Evolutionary conservation across 1,284 basidiomycete genomes (phyloP).

Genomic region (Ustilago tritici): DNA sequence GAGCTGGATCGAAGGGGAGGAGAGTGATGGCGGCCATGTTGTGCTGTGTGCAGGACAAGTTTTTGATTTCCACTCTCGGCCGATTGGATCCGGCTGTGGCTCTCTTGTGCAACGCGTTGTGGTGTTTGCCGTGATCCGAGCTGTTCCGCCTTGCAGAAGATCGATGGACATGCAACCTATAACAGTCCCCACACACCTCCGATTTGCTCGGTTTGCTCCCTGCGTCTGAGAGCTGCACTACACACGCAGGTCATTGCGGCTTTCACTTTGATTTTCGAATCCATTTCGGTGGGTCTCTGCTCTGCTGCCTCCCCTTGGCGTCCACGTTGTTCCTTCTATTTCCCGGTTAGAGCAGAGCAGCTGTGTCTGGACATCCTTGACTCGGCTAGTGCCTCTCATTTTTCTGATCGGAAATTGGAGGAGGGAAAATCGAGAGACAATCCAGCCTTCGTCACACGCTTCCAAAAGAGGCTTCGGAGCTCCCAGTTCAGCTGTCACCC

Average conservation of each 20-base stretch:
- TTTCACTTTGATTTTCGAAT: neutral
- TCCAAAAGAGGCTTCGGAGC: constrained; percentile 8
- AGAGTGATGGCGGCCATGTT: neutral
- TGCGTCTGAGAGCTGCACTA: too few species aligned
- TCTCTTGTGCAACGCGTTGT: neutral
- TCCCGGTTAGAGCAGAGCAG: too few species aligned
- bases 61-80: neutral
- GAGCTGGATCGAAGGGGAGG: too few species aligned
- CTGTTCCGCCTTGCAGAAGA: too few species aligned
- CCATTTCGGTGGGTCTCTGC: neutral
- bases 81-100: constrained; percentile 10
- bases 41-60: neutral
- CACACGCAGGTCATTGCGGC: neutral
- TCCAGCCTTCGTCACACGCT: neutral
- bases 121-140: neutral
- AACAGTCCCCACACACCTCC: too few species aligned
- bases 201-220: too few species aligned
- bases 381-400: neutral
- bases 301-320: neutral
- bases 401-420: constrained; percentile 12
- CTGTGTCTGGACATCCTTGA: neutral
- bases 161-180: too few species aligned
- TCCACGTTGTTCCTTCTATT: too few species aligned
- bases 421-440: neutral
- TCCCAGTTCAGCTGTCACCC: constrained; percentile 5